phyloP scores from a whole-genome alignment of 2,329 filamentous ascomycete genomes.

The Hypoxylon sp. region DNA sequence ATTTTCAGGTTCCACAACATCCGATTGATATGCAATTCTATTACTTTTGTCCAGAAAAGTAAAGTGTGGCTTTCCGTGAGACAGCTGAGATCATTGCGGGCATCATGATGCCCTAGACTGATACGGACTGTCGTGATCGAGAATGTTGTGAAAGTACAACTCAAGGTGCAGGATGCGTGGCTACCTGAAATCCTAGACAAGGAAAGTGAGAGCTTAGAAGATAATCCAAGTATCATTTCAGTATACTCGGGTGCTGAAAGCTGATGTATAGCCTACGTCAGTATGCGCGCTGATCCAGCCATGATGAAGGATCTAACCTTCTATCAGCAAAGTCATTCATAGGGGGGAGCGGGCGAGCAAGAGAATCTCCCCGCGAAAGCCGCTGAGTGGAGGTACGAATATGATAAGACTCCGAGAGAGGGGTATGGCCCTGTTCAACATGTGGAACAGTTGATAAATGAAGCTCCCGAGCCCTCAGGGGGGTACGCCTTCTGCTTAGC shows the following conservation, averaged over 20 bases:
- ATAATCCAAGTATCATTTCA: constrained; percentile 3
- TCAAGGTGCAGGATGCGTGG: constrained; percentile 17
- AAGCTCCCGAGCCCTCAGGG: constrained; percentile 3
- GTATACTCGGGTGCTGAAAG: background rate
- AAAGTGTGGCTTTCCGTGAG: constrained; percentile 20
- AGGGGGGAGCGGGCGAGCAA: background rate
- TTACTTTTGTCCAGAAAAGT: background rate
- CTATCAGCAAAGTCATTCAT: constrained; percentile 3
- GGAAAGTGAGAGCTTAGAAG: background rate
- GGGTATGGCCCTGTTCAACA: constrained; percentile 1
- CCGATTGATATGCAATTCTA: constrained; percentile 16
- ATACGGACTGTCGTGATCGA: constrained; percentile 1
- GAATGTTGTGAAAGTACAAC: background rate
- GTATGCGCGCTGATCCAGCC: constrained; percentile 3
- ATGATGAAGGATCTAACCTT: constrained; percentile 1
- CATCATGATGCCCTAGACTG: constrained; percentile 5
- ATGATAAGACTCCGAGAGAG: constrained; percentile 1
- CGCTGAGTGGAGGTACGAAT: background rate
- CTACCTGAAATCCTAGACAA: constrained; percentile 19
- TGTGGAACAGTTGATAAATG: constrained; percentile 29
- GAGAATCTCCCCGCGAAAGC: background rate
- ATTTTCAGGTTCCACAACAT: constrained; percentile 23
- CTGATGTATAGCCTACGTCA: constrained; percentile 2
- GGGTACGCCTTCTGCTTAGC: background rate
- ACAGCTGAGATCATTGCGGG: constrained; percentile 16